Conservation (phyloP, 371 early-diverging fungal genomes). For the Actinomortierella ambigua region DNA sequence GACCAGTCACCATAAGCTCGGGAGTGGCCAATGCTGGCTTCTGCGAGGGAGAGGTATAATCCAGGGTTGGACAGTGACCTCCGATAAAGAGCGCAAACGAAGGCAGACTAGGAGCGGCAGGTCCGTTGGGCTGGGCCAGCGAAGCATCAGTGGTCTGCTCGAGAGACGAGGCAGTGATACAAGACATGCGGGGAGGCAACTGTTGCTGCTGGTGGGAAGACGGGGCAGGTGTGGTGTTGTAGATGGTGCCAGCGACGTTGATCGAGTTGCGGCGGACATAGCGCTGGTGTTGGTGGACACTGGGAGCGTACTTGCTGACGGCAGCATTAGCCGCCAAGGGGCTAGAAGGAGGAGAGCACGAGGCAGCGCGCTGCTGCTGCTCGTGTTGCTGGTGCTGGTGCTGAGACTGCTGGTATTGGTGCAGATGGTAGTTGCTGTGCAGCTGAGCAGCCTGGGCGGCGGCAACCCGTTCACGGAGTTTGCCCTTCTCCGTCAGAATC, state of each 20-base stretch:
- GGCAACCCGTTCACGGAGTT: slow-evolving; percentile 18
- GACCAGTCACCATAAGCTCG: slow-evolving; percentile 10
- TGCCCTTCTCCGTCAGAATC: slow-evolving; percentile 42
- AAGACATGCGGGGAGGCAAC: slow-evolving; percentile 42
- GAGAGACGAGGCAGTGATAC: slow-evolving; percentile 40
- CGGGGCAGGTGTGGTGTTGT: too few species aligned
- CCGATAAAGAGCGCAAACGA: slow-evolving; percentile 29
- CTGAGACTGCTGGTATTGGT: neutral
- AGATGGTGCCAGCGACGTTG: too few species aligned
- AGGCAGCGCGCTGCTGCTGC: neutral
- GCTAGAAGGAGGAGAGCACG: neutral
- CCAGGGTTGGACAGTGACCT: neutral
- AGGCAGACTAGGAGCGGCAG: slow-evolving; percentile 17
- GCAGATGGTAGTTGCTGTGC: too few species aligned
- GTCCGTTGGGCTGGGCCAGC: slow-evolving; percentile 3
- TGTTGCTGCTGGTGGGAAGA: too few species aligned
- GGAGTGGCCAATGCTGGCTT: too few species aligned
- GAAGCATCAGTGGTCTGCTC: slow-evolving; percentile 5
- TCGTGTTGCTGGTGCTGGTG: slow-evolving; percentile 8
- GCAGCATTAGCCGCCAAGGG: too few species aligned
- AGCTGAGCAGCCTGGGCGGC: too few species aligned
- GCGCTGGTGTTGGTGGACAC: too few species aligned
- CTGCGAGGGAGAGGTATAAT: too few species aligned
- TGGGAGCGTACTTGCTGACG: too few species aligned
- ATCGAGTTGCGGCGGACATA: too few species aligned